phyloP scores from a whole-genome alignment of 768 basidiomycete genomes.

The Cystobasidium onofrii region DNA sequence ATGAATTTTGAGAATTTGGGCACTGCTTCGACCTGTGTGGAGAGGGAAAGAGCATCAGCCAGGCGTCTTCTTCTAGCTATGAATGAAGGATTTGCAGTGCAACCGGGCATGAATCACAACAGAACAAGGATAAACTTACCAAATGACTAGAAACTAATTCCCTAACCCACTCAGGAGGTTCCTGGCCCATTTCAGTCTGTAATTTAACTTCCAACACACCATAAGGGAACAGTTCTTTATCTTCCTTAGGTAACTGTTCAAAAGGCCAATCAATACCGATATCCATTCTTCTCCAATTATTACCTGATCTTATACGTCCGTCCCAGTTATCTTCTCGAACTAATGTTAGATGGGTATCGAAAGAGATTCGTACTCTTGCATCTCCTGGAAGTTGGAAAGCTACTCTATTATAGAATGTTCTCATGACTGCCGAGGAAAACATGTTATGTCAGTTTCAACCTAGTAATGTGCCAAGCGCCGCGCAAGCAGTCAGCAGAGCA shows the following conservation, averaged over 20 bases:
- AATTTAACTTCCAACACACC: conserved; percentile 95
- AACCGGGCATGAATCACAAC: too few species aligned
- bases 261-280: conserved; percentile 83
- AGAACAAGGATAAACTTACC: conserved; percentile 43
- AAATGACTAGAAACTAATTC: conserved; percentile 92
- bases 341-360: conserved; percentile 92
- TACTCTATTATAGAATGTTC: conserved; percentile 96
- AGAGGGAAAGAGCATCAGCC: not conserved
- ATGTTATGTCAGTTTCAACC: not conserved
- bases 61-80: too few species aligned
- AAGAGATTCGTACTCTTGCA: conserved; percentile 94
- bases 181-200: conserved; percentile 89
- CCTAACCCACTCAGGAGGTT: conserved; percentile 91
- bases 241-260: conserved; percentile 60
- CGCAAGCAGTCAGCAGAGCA: not conserved
- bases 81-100: too few species aligned
- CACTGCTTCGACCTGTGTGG: conserved; percentile 64
- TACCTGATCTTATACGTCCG: conserved; percentile 60
- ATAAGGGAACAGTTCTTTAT: conserved; percentile 92
- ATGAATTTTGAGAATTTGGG: conserved; percentile 95
- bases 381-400: conserved; percentile 98
- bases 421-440: conserved; percentile 58
- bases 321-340: conserved; percentile 97
- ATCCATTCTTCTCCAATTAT: conserved; percentile 91
- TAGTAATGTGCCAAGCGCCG: too few species aligned